These are phyloP conservation scores for Picea glauca DNA, from an alignment of 75 land plant species.

Conservation along the genomic window DNA sequence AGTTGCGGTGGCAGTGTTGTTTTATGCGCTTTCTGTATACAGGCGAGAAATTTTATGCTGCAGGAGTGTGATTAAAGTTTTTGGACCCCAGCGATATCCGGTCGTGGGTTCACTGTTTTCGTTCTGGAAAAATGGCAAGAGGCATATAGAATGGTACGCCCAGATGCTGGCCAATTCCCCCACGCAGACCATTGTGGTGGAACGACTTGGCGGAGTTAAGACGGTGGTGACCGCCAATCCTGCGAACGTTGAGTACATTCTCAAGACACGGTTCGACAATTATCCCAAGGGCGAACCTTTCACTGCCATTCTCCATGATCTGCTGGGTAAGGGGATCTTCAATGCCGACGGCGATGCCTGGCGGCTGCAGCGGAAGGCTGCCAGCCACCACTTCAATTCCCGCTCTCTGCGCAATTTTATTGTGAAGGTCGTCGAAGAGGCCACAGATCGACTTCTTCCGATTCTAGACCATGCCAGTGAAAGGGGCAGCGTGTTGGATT, in stretches of 20 bases:
- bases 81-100: slow-evolving; percentile 1
- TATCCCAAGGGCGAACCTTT: slow-evolving; percentile 57
- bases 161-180: slow-evolving; percentile 31
- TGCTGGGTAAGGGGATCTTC: slow-evolving; percentile 71
- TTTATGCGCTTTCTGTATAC: too few species aligned
- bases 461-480: slow-evolving; percentile 14
- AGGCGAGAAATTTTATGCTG: too few species aligned
- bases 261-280: slow-evolving; percentile 51
- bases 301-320: slow-evolving; percentile 35
- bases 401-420: slow-evolving; percentile 37
- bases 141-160: slow-evolving; percentile 10
- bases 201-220: slow-evolving; percentile 12
- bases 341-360: slow-evolving; percentile 60
- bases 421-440: slow-evolving; percentile 25
- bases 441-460: slow-evolving; percentile 16
- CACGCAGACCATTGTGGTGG: slow-evolving; percentile 28
- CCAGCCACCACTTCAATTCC: slow-evolving; percentile 45
- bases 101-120: neutral
- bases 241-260: slow-evolving; percentile 54
- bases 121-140: neutral
- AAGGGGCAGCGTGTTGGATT: slow-evolving; percentile 8
- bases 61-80: too few species aligned
- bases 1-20: too few species aligned
- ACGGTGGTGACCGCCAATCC: slow-evolving; percentile 55
- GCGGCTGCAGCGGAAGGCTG: slow-evolving; percentile 55